Base-by-base conservation (phyloP, 1,284 basidiomycete species). In the Exsudoporus floridanus region DNA sequence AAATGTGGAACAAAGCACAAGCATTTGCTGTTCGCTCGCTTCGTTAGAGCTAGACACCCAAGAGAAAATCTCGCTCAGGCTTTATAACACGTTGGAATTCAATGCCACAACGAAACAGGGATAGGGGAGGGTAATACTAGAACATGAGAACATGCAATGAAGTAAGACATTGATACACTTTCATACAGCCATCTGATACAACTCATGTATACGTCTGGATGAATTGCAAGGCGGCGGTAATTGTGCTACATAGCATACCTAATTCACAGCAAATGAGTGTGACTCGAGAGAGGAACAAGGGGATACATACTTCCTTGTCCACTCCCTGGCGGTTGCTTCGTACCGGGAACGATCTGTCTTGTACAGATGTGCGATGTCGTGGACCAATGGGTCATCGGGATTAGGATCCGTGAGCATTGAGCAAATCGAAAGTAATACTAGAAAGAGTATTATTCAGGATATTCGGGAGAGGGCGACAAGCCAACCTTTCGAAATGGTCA, bases 391-490 rank as follows among this genome's bases (percentile, higher is more conserved):
- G 70, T 98, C 94, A 73, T 96, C 94, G 51, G 94, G 94, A 76
- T 97, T 98, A 61, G 94, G 94, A 72, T 98, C 95, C 44, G 93
- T 96, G 66, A 98, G 76, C 90, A 97, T 94, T 61, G 95, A 97
- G 66, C 92, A 96, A 69, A 98, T 95, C 67, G 92, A 96, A 64
- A 97, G 81, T 30, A 98, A 73, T 33, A 97, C 94, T 95, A 60
- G 3, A 33, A n/a, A 43, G 1, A 23, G 12, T 2, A 7, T 62
- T n/a, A 39, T 10, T 18, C 2, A 7, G 19, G 8, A 23, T 7
- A 2, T 7, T 28, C 5, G 3, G 27, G 14, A 1, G 4, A n/a
- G 18, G 31, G 3, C 0, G 19, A 39, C 5, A 39, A 42, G 67
- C 82, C 54, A 54, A 94, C 94, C 94, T 82, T 99, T 98, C 67